These are phyloP conservation scores for Beauveria caledonica DNA, from an alignment of 2,329 filamentous ascomycete species.

Conservation along the genomic window DNA sequence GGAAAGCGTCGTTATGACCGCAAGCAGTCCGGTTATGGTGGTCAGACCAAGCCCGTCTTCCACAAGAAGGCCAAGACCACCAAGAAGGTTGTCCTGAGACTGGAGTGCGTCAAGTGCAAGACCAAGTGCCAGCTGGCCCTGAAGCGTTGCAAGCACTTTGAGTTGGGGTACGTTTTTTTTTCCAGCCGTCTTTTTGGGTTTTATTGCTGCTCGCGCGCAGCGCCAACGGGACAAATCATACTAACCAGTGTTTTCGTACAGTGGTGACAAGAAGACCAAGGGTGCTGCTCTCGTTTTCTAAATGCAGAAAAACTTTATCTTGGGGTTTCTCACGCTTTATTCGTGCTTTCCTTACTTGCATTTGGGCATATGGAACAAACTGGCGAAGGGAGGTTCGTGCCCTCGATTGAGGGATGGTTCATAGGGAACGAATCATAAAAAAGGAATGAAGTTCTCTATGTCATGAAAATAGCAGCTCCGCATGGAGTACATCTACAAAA, in stretches of 20 bases:
- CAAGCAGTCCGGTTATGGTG: constrained; percentile 99
- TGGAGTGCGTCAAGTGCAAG: constrained; percentile 98
- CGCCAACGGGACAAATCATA: constrained; percentile 14
- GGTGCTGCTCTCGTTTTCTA: constrained; percentile 99
- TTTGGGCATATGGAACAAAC: constrained; percentile 38
- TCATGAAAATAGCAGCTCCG: constrained; percentile 11
- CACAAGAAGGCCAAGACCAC: constrained; percentile 99
- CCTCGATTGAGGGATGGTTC: constrained; percentile 35
- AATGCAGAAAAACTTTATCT: constrained; percentile 35
- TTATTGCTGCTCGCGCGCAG: neutral
- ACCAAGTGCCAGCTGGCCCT: constrained; percentile 94
- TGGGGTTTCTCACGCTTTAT: constrained; percentile 31
- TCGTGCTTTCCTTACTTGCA: constrained; percentile 35
- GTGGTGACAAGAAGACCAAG: constrained; percentile 99
- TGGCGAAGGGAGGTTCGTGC: constrained; percentile 40
- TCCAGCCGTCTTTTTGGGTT: constrained; percentile 34
- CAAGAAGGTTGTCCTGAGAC: constrained; percentile 98
- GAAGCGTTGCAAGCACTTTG: constrained; percentile 99
- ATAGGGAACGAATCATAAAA: constrained; percentile 34
- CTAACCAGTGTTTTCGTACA: constrained; percentile 40
- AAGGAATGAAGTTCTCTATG: constrained; percentile 18
- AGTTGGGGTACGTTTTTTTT: constrained; percentile 72
- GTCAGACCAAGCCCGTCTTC: constrained; percentile 99
- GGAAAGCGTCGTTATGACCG: constrained; percentile 99
- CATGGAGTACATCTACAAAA: constrained; percentile 1